phyloP scores from a whole-genome alignment of 1,284 basidiomycete genomes.

The Exobasidium rhododendri region DNA sequence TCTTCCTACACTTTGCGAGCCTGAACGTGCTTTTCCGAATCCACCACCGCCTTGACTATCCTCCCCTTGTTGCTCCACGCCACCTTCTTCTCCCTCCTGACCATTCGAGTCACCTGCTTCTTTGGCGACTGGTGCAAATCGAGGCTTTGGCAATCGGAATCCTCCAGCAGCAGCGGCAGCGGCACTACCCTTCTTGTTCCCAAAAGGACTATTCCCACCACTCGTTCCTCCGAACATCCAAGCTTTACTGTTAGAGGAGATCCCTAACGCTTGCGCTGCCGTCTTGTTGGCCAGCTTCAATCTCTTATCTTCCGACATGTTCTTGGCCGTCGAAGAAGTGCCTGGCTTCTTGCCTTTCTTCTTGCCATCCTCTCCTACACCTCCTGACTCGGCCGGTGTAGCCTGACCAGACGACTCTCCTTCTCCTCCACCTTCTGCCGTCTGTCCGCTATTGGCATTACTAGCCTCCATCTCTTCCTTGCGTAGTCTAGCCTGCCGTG shows the following conservation, averaged over 20 bases:
- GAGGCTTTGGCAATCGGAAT: constrained; percentile 37
- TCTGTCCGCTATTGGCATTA: not conserved
- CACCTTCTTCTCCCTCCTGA: constrained; percentile 33
- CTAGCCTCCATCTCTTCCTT: constrained; percentile 28
- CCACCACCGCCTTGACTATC: constrained; percentile 5
- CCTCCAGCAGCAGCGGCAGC: not conserved
- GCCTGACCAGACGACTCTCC: not conserved
- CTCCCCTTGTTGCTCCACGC: constrained; percentile 42
- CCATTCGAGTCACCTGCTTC: not conserved
- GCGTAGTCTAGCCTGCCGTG: constrained; percentile 37
- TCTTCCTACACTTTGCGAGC: constrained; percentile 8
- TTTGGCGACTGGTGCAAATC: constrained; percentile 40
- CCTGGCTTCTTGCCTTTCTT: constrained; percentile 42
- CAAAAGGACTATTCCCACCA: constrained; percentile 4
- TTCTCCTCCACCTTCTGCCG: not conserved
- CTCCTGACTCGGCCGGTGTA: constrained; percentile 2
- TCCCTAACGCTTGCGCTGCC: constrained; percentile 43
- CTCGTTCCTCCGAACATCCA: constrained; percentile 22
- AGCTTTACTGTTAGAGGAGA: constrained; percentile 13
- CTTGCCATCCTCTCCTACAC: constrained; percentile 23
- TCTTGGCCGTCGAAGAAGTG: constrained; percentile 35
- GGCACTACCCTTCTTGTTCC: not conserved
- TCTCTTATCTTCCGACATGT: constrained; percentile 51
- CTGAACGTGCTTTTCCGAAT: not conserved
- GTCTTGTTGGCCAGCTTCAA: constrained; percentile 51